Conservation (phyloP, 495 filamentous ascomycete genomes). For the Penicillium argentinense region DNA sequence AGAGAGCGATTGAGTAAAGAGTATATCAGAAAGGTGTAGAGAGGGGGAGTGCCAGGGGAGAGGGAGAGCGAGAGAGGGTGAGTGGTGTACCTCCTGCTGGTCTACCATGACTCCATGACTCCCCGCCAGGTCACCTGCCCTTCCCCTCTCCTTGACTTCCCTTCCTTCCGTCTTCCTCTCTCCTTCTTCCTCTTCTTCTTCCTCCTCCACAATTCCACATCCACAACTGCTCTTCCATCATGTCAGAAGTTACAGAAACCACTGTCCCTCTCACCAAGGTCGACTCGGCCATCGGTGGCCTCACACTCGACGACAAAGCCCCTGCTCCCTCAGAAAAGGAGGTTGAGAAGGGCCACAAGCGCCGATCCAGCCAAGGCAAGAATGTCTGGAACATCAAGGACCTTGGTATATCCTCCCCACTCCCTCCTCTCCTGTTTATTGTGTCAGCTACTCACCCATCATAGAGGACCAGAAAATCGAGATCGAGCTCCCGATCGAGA, state of each 20-base stretch:
- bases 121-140: conserved; percentile 36
- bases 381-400: conserved; percentile 83
- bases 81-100: no score
- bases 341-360: conserved; percentile 57
- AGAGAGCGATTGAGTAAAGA: background rate
- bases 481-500: conserved; percentile 79
- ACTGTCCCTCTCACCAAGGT: conserved; percentile 75
- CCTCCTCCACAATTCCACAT: conserved; percentile 19
- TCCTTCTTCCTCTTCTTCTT: conserved; percentile 14
- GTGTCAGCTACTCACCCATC: background rate
- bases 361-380: conserved; percentile 63
- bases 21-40: background rate
- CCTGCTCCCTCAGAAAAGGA: conserved; percentile 32
- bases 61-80: background rate
- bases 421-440: background rate
- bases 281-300: conserved; percentile 81
- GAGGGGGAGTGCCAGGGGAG: background rate
- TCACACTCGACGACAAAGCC: conserved; percentile 63
- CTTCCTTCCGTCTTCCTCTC: conserved; percentile 22
- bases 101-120: conserved; percentile 31
- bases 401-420: conserved; percentile 59
- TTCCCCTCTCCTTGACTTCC: conserved; percentile 23
- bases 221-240: conserved; percentile 8
- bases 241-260: conserved; percentile 52
- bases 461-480: conserved; percentile 74